phyloP scores from a whole-genome alignment of 2,329 filamentous ascomycete genomes.

The Alternaria sp. region DNA sequence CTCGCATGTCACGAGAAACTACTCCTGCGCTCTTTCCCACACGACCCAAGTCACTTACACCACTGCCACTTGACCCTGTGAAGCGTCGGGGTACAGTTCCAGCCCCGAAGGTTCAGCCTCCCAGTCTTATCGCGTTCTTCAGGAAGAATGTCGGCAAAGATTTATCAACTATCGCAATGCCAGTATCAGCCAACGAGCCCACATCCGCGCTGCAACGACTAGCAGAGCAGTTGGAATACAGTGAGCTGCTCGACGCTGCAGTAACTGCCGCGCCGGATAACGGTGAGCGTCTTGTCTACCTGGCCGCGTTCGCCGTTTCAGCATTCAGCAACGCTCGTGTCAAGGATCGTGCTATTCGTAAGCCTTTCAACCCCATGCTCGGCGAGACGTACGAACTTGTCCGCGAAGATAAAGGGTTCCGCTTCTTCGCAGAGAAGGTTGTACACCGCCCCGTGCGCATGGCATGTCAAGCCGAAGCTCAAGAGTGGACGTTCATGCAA shows the following conservation, averaged over 20 bases:
- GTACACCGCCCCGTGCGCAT: slow-evolving; percentile 90
- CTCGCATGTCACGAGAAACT: slow-evolving; percentile 44
- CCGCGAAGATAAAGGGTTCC: slow-evolving; percentile 84
- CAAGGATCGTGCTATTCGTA: slow-evolving; percentile 90
- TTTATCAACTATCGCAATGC: slow-evolving; percentile 95
- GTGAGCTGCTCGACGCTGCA: slow-evolving; percentile 77
- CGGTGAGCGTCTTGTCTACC: slow-evolving; percentile 79
- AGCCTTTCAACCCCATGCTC: slow-evolving; percentile 96
- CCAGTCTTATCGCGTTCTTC: slow-evolving; percentile 90
- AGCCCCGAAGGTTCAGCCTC: slow-evolving; percentile 78
- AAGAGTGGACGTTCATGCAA: slow-evolving; percentile 85
- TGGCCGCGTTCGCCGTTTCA: slow-evolving; percentile 90
- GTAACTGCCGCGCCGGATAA: slow-evolving; percentile 61
- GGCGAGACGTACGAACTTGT: slow-evolving; percentile 96
- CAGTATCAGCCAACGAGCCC: slow-evolving; percentile 94
- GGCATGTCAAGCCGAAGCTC: slow-evolving; percentile 89
- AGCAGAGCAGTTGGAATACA: slow-evolving; percentile 91
- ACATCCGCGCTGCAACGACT: slow-evolving; percentile 86
- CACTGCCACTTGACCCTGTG: slow-evolving; percentile 77
- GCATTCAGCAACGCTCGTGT: slow-evolving; percentile 81
- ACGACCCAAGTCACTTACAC: slow-evolving; percentile 77
- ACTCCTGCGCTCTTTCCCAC: slow-evolving; percentile 70
- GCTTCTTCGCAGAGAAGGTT: slow-evolving; percentile 95
- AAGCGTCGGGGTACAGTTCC: slow-evolving; percentile 74
- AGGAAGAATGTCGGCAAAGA: slow-evolving; percentile 99